phyloP scores from a whole-genome alignment of 495 filamentous ascomycete genomes.

The Podospora anserina region DNA sequence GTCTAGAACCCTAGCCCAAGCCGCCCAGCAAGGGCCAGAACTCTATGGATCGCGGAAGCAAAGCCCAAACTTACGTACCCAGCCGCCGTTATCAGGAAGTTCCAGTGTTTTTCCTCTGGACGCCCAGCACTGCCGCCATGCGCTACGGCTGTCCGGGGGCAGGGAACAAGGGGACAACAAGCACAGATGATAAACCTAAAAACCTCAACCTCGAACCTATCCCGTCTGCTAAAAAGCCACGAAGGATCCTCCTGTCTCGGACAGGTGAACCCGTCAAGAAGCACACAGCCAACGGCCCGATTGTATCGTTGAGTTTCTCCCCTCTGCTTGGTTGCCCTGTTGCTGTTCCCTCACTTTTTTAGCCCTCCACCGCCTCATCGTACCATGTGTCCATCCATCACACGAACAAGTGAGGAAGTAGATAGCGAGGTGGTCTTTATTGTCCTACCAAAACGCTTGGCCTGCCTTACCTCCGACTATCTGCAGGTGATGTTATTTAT shows the following conservation, averaged over 20 bases:
- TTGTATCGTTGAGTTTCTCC: neutral
- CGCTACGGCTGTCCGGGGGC: neutral
- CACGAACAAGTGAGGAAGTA: neutral
- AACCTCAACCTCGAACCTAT: neutral
- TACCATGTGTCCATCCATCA: neutral
- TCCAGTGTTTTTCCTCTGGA: neutral
- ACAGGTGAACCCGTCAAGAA: neutral
- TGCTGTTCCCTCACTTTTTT: neutral
- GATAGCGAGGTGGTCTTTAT: neutral
- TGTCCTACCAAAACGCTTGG: neutral
- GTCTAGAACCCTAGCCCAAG: slow-evolving; percentile 2
- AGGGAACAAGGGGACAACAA: neutral
- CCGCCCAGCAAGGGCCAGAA: slow-evolving; percentile 6
- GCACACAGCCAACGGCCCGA: neutral
- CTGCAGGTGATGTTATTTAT: neutral
- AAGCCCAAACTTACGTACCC: slow-evolving; percentile 2
- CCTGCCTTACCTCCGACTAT: neutral
- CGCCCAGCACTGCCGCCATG: neutral
- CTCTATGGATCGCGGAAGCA: neutral
- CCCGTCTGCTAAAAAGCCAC: neutral
- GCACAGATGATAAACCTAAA: neutral
- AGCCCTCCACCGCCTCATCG: neutral
- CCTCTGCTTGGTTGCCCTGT: neutral
- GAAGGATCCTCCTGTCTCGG: neutral
- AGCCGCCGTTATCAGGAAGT: neutral